Evolutionary conservation across 2,329 filamentous ascomycete species (phyloP), one percentile per base, ranked within the genome.

Genomic region (Fusarium keratoplasticum): DNA sequence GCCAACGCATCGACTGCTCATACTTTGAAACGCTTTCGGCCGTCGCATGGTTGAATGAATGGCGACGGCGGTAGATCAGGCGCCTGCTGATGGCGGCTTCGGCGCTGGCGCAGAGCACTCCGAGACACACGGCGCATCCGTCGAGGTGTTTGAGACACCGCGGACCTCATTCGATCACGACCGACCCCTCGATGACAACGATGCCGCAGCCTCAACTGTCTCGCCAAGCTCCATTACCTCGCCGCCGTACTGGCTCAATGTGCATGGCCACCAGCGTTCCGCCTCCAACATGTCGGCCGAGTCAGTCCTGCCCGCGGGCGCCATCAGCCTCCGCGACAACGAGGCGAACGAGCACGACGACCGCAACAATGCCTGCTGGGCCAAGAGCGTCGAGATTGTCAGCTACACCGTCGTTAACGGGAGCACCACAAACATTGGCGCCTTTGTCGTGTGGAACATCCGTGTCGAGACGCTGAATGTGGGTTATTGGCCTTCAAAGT

Each of bases 401-500:
- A 88, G 90, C 77, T 84, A 89, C 79, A 88, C 88, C 13, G 76
- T 90, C 22, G 87, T 92, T 54, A 89, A 90, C 68, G 86, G 88
- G 60, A 87, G 87, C 71, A 81, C 87, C 38, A 89, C 87, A 16
- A 89, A 87, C 74, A 87, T 91, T 31, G 96, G 96, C n/a, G 94
- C 95, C 2, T 99, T 98, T 84, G 94, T 98, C 2, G 95, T 98
- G 9, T 99, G 94, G 94, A 96, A 95, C 80, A 95, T 96, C 78
- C 91, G 89, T 57, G 94, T 99, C 52, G 92, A 96, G 81, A 98
- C 95, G 5, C 85, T 98, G 60, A 93, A 91, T 82, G 95, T 95
- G 54, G 62, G 77, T 75, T 33, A 31, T 59, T 18, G 11, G 11
- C n/a, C 38, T n/a, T 55, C 6, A 33, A 81, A 42, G 22, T 18